Conservation (phyloP, 768 basidiomycete genomes). For the Suillus subluteus region DNA sequence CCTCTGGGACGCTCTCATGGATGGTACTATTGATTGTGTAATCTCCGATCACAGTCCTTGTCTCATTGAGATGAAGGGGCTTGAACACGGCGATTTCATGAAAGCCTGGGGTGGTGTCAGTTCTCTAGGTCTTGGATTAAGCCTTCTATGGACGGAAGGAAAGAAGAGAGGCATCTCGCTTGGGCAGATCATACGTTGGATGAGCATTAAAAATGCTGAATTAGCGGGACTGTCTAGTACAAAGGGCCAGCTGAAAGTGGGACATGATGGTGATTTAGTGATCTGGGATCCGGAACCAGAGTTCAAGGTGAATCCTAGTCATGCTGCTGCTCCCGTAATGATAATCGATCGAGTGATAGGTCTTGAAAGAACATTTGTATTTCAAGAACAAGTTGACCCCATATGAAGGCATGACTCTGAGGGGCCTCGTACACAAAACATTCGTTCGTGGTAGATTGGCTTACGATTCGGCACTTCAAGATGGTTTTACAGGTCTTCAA, state of each 20-base stretch:
- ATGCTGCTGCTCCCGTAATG: background rate
- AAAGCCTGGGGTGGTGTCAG: conserved; percentile 94
- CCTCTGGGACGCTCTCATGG: conserved; percentile 81
- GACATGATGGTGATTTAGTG: conserved; percentile 85
- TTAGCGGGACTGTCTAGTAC: conserved; percentile 70
- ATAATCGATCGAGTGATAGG: conserved; percentile 46
- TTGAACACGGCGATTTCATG: conserved; percentile 82
- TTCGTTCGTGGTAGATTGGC: conserved; percentile 75
- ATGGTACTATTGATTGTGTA: conserved; percentile 87
- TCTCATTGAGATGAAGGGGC: conserved; percentile 75
- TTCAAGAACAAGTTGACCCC: conserved; percentile 97
- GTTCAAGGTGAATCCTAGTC: conserved; percentile 39
- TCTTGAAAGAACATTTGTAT: conserved; percentile 68
- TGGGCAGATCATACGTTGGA: conserved; percentile 71
- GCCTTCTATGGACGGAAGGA: conserved; percentile 85
- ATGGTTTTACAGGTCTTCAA: conserved; percentile 37
- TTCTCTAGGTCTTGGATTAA: conserved; percentile 86
- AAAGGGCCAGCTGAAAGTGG: conserved; percentile 77
- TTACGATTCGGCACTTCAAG: conserved; percentile 47
- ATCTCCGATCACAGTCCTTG: conserved; percentile 98
- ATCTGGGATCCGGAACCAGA: conserved; percentile 75
- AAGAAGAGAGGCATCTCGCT: conserved; percentile 57
- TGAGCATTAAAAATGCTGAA: conserved; percentile 68
- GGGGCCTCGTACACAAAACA: conserved; percentile 73
- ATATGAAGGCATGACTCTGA: conserved; percentile 75